phyloP scores from a whole-genome alignment of 352 stramenopile genomes.

The Elongisporangium undulatum region DNA sequence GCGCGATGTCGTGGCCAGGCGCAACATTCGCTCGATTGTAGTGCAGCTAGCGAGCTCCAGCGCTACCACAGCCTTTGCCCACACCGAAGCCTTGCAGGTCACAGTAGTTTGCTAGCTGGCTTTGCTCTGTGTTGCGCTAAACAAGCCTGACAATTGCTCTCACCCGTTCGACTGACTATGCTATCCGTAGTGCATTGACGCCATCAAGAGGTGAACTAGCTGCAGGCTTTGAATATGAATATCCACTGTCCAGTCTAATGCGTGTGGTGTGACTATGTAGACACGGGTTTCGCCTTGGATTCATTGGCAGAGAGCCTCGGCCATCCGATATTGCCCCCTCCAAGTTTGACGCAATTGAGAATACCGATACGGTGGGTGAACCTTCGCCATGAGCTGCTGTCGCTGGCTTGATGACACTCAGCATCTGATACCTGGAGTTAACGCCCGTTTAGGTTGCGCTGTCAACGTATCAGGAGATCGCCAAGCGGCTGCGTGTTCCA shows the following conservation, averaged over 20 bases:
- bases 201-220: slow-evolving; percentile 19
- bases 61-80: slow-evolving; percentile 4
- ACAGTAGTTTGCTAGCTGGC: neutral
- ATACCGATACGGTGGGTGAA: slow-evolving; percentile 2
- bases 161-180: no score
- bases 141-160: neutral
- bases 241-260: neutral
- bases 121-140: neutral
- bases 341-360: neutral
- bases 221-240: neutral
- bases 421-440: neutral
- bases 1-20: slow-evolving; percentile 17
- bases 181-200: slow-evolving; percentile 13
- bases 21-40: slow-evolving; percentile 49
- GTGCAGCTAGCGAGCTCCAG: slow-evolving; percentile 26
- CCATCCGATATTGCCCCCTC: neutral
- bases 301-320: slow-evolving; percentile 17
- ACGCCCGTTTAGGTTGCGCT: neutral
- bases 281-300: slow-evolving; percentile 30
- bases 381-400: neutral
- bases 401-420: neutral
- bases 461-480: neutral
- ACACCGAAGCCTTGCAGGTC: slow-evolving; percentile 17
- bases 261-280: slow-evolving; percentile 2
- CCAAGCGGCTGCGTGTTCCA: neutral